Conservation (phyloP, 2,329 filamentous ascomycete genomes). For the Verticillium nubilum region DNA sequence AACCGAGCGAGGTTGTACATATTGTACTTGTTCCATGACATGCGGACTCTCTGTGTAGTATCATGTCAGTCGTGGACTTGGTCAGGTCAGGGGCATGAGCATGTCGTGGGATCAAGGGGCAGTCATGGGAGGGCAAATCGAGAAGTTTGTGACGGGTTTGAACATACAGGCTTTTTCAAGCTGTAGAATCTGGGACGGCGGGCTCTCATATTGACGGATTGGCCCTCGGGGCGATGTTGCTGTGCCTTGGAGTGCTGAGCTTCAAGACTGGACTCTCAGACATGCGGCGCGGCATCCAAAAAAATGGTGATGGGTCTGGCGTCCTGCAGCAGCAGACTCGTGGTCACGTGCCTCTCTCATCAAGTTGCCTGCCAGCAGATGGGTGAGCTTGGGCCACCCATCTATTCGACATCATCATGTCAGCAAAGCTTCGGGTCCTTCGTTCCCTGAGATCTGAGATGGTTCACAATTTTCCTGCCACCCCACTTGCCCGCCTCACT, state of each 20-base stretch:
- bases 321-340: background rate
- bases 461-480: constrained; percentile 6
- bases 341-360: constrained; percentile 3
- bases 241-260: constrained; percentile 2
- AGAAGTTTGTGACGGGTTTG: constrained; percentile 3
- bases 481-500: constrained; percentile 1
- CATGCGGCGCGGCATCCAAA: constrained; percentile 10
- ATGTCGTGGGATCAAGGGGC: constrained; percentile 1
- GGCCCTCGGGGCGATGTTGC: constrained; percentile 11
- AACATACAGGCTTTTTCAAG: constrained; percentile 58
- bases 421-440: background rate
- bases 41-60: constrained; percentile 72
- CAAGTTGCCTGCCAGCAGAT: background rate
- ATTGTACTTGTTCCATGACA: constrained; percentile 97
- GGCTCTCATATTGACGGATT: constrained; percentile 37
- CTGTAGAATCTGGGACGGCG: constrained; percentile 61
- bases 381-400: background rate
- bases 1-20: constrained; percentile 76
- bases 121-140: background rate
- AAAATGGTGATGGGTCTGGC: constrained; percentile 12
- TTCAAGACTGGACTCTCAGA: constrained; percentile 1
- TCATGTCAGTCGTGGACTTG: background rate
- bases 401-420: background rate
- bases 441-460: background rate
- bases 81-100: background rate